phyloP scores from a whole-genome alignment of 352 stramenopile species.

The Chrysophaeum taylorii region DNA sequence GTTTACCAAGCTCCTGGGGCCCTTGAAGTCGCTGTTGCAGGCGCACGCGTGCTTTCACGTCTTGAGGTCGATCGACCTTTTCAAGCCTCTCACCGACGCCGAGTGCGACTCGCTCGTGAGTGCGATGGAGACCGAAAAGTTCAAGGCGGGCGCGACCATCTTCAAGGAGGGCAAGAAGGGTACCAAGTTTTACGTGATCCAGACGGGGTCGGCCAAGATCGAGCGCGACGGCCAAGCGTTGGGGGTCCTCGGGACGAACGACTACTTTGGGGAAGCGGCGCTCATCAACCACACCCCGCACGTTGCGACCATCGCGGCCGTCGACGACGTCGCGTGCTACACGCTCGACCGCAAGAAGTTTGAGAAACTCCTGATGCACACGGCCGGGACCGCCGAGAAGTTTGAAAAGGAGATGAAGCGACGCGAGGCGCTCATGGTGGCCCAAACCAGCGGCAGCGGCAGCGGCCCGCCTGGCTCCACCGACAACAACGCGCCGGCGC shows the following conservation, averaged over 20 bases:
- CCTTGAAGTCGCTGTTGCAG: constrained; percentile 18
- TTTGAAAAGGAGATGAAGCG: constrained; percentile 6
- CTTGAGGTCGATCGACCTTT: background rate
- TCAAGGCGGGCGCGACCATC: constrained; percentile 68
- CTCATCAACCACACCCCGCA: constrained; percentile 60
- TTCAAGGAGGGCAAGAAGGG: constrained; percentile 63
- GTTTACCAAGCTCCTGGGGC: constrained; percentile 16
- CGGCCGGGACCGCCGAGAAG: background rate
- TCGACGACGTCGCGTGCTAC: background rate
- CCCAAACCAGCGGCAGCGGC: too few species aligned
- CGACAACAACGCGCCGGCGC: constrained; percentile 19
- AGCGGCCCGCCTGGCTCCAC: too few species aligned
- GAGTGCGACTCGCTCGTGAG: background rate
- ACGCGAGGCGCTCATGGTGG: background rate
- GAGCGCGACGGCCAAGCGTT: constrained; percentile 42
- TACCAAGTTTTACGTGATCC: constrained; percentile 75
- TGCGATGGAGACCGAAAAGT: constrained; percentile 35
- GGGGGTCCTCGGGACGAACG: constrained; percentile 54
- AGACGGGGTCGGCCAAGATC: too few species aligned
- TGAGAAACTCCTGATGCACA: constrained; percentile 21
- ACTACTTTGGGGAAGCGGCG: constrained; percentile 70
- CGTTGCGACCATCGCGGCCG: constrained; percentile 32
- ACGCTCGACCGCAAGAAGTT: constrained; percentile 41
- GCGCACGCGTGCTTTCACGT: constrained; percentile 9
- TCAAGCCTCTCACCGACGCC: background rate